Conservation (phyloP, 805 yeast species). For the Lipomyces oligophaga region DNA sequence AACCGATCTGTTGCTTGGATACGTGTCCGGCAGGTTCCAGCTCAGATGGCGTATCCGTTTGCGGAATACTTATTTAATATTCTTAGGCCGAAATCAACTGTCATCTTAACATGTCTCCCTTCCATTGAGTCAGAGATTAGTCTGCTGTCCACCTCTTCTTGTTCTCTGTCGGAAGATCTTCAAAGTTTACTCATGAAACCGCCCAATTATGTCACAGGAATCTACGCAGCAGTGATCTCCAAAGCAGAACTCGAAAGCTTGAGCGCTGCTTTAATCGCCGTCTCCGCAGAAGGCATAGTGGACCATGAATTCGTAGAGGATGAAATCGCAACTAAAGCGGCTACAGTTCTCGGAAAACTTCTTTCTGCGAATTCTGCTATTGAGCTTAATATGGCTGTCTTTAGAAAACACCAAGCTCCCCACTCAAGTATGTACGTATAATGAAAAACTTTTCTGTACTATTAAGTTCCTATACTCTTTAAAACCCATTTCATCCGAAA, state of each 20-base stretch:
- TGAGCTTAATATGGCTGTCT: constrained; percentile 7
- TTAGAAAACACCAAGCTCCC: constrained; percentile 9
- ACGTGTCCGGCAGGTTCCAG: constrained; percentile 16
- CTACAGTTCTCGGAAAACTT: constrained; percentile 1
- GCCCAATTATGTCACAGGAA: constrained; percentile 61
- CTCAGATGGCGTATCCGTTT: constrained; percentile 12
- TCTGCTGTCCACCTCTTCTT: no score
- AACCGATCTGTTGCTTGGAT: constrained; percentile 27
- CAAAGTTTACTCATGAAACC: no score
- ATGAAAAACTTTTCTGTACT: background rate
- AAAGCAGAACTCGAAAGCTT: constrained; percentile 19
- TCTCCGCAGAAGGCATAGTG: constrained; percentile 25
- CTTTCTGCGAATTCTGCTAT: constrained; percentile 1
- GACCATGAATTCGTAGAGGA: constrained; percentile 26
- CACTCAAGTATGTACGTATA: constrained; percentile 27
- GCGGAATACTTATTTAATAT: constrained; percentile 17
- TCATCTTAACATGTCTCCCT: constrained; percentile 12
- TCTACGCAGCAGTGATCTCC: constrained; percentile 47
- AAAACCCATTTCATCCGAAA: background rate
- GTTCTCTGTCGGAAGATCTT: no score
- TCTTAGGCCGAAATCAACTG: constrained; percentile 11
- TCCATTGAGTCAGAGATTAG: no score
- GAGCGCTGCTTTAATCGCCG: constrained; percentile 16
- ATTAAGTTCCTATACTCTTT: background rate
- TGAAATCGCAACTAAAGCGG: constrained; percentile 9